Evolutionary conservation across 495 filamentous ascomycete species (phyloP), one percentile per base, ranked within the genome.

Genomic region (Lasiosphaeris hirsuta): DNA sequence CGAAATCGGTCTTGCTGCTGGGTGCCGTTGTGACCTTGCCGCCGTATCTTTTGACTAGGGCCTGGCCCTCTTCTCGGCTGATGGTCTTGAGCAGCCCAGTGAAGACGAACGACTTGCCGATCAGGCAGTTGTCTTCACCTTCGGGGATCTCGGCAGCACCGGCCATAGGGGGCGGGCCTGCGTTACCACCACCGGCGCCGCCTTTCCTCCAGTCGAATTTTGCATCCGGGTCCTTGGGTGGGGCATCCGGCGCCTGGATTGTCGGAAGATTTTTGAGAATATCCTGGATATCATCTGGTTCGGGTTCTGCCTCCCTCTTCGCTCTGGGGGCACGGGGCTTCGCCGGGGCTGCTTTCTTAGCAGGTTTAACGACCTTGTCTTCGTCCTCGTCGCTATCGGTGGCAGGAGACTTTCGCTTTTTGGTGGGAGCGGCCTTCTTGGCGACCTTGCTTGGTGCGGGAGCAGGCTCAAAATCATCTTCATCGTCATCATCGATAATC

Each of bases 61-160:
- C 83, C 58, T 93, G 89, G 19, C 86, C 95, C 56, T 95, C 90
- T n/a, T 92, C 88, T 51, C 94, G 84, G 23, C 85, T 86, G 45
- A 97, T 75, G 0, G 81, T 86, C 38, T 89, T 81, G 34, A 96
- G 77, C 15, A 96, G 74, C 18, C 94, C 94, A 11, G 94, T 97
- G 59, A 99, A 99, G n/a, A 99, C 94, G 63, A 99, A 99, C 0
- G 85, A 85, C 56, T 97, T 75, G n/a, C 94, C 95, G 42, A 89
- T 85, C 48, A 99, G 80, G 68, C 94, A 99, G 62, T 97, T 92
- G 13, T 94, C 89, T 50, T 84, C 86, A 7, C 94, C 94, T 30
- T 80, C 78, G 10, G 94, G 94, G 50, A 94, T 72, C n/a, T 92
- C 90, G 54, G 77, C 82, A 11, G 80, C 75, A 18, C 81, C 86